A percentile compares a stretch with the other conserved stretches of the same genome.
These are phyloP conservation scores for Penicillium vulpinum DNA, from an alignment of 2,329 filamentous ascomycete species.

Conservation along the genomic window DNA sequence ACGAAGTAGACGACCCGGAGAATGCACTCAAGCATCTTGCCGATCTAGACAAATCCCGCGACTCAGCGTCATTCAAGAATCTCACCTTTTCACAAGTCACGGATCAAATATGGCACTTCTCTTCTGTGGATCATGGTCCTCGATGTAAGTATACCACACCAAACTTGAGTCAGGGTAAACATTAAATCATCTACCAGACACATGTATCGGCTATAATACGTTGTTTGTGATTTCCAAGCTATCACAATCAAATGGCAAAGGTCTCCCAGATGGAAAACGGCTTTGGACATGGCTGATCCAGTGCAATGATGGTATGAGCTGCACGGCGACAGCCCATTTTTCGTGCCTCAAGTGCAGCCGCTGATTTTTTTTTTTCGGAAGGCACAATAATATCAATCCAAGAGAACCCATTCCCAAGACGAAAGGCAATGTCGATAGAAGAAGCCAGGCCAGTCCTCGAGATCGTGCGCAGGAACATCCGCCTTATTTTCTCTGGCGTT, in stretches of 20 bases:
- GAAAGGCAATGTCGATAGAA: constrained; percentile 33
- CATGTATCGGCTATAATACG: constrained; percentile 71
- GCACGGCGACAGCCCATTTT: not conserved
- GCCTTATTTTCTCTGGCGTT: constrained; percentile 62
- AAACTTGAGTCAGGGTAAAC: constrained; percentile 8
- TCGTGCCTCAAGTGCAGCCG: not conserved
- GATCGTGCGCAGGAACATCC: constrained; percentile 56
- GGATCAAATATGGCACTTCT: constrained; percentile 73
- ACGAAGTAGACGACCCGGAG: constrained; percentile 33
- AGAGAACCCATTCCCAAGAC: constrained; percentile 57
- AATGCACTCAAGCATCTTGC: constrained; percentile 29
- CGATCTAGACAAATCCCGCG: constrained; percentile 22
- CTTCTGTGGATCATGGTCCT: constrained; percentile 67
- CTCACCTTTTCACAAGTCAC: constrained; percentile 61
- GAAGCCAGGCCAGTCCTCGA: constrained; percentile 33
- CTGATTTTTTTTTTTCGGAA: constrained; percentile 27
- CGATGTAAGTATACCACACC: constrained; percentile 52
- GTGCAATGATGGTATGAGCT: constrained; percentile 59
- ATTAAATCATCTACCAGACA: constrained; percentile 47
- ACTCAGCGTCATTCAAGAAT: constrained; percentile 29
- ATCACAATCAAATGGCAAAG: constrained; percentile 33
- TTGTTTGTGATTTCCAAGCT: constrained; percentile 50
- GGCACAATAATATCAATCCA: constrained; percentile 71
- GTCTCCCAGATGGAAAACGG: constrained; percentile 52
- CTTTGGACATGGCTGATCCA: constrained; percentile 72